These are phyloP conservation scores for Perilla frutescens DNA, from an alignment of 257 asterid genomes.

Conservation along the genomic window DNA sequence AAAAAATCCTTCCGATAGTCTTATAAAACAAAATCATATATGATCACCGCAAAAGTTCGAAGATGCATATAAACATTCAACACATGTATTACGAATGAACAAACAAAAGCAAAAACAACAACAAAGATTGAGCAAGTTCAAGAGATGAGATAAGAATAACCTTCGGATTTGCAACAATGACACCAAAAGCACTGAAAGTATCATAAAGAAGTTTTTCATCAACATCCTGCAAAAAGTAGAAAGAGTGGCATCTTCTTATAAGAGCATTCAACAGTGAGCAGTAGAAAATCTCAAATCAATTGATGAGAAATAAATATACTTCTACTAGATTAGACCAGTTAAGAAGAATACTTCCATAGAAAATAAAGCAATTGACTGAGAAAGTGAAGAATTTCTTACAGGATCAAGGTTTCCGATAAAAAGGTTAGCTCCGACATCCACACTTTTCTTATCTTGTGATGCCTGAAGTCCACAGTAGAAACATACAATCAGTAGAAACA, in stretches of 20 bases:
- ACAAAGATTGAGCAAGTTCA: neutral
- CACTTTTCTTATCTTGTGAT: constrained; percentile 95
- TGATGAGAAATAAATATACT: neutral
- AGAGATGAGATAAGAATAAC: constrained; percentile 41
- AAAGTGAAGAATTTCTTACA: constrained; percentile 53
- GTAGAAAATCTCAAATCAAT: neutral
- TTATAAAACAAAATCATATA: neutral
- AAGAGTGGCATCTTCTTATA: constrained; percentile 4
- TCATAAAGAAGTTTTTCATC: constrained; percentile 97
- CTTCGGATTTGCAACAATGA: constrained; percentile 95
- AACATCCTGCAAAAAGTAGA: constrained; percentile 74
- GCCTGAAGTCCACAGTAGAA: constrained; percentile 56
- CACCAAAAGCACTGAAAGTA: constrained; percentile 95
- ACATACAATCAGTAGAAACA: neutral
- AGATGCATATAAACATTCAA: neutral
- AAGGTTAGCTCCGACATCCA: constrained; percentile 97
- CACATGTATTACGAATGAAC: neutral
- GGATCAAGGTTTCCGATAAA: constrained; percentile 97
- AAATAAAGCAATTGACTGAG: neutral
- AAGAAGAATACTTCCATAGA: constrained; percentile 2
- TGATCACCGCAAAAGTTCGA: constrained; percentile 2
- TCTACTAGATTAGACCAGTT: constrained; percentile 2
- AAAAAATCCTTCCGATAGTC: neutral
- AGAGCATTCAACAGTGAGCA: constrained; percentile 6
- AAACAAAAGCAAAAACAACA: constrained; percentile 16